phyloP scores from a whole-genome alignment of 495 filamentous ascomycete species.

The Hyphodiscus hymeniophilus region DNA sequence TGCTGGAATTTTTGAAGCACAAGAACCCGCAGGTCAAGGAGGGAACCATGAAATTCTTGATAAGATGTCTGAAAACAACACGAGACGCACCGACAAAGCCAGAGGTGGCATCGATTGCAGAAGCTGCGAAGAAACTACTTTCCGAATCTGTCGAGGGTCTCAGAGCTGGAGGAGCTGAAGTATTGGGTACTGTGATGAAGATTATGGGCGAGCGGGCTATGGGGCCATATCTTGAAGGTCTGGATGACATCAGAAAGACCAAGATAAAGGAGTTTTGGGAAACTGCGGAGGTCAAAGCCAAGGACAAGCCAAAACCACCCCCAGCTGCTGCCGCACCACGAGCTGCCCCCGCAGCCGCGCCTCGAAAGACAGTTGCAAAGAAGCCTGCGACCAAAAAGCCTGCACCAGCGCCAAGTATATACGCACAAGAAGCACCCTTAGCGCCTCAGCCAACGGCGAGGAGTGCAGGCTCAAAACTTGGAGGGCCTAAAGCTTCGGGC shows the following conservation, averaged over 20 bases:
- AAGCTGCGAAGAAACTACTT: constrained; percentile 77
- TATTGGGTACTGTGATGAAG: constrained; percentile 94
- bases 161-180: constrained; percentile 81
- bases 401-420: constrained; percentile 28
- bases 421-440: constrained; percentile 36
- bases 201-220: constrained; percentile 97
- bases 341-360: constrained; percentile 47
- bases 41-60: constrained; percentile 83
- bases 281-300: constrained; percentile 88
- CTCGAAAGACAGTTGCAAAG: constrained; percentile 40
- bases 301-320: constrained; percentile 86
- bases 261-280: constrained; percentile 97
- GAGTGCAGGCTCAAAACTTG: constrained; percentile 50
- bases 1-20: constrained; percentile 72
- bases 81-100: constrained; percentile 72
- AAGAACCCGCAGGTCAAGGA: constrained; percentile 98
- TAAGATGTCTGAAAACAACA: constrained; percentile 79
- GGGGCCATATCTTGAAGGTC: constrained; percentile 86
- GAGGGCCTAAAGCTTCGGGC: constrained; percentile 48
- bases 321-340: constrained; percentile 43
- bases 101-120: constrained; percentile 78
- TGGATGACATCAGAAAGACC: constrained; percentile 92
- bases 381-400: constrained; percentile 40
- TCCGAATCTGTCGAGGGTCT: constrained; percentile 80
- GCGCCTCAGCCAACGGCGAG: constrained; percentile 51